Conservation (phyloP, 2,329 filamentous ascomycete species). For the Canariomyces notabilis region DNA sequence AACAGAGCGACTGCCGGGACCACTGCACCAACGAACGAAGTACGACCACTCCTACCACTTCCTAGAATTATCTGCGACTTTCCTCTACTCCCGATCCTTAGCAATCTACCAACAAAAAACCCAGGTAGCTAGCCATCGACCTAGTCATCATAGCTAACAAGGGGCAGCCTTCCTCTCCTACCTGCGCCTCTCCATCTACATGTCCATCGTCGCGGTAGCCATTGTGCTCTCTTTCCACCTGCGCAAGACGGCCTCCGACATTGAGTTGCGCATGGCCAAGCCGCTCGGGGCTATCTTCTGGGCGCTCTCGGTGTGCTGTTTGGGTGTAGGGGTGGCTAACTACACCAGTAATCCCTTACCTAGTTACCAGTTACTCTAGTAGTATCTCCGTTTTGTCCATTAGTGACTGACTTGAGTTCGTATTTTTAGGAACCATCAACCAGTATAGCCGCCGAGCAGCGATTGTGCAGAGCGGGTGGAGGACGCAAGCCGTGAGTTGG, state of each 20-base stretch:
- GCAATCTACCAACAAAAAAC: too few species aligned
- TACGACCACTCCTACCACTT: conserved; percentile 27
- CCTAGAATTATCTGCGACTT: too few species aligned
- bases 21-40: conserved; percentile 76
- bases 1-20: conserved; percentile 68
- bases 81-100: too few species aligned
- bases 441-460: conserved; percentile 75
- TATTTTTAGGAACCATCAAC: conserved; percentile 56
- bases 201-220: conserved; percentile 82
- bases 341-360: conserved; percentile 61
- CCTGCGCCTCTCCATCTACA: conserved; percentile 82
- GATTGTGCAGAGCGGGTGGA: conserved; percentile 89
- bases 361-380: neutral
- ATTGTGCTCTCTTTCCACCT: conserved; percentile 94
- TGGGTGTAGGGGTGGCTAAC: conserved; percentile 74
- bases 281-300: conserved; percentile 88
- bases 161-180: conserved; percentile 74
- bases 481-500: conserved; percentile 72
- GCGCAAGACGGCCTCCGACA: conserved; percentile 60
- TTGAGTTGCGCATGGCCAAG: conserved; percentile 72
- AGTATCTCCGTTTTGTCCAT: neutral
- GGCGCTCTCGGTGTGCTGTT: conserved; percentile 70
- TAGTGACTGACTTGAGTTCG: neutral
- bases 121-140: too few species aligned
- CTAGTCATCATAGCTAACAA: too few species aligned